Base-by-base conservation (phyloP, 331 rosid species). In the Stylosanthes scabra region DNA sequence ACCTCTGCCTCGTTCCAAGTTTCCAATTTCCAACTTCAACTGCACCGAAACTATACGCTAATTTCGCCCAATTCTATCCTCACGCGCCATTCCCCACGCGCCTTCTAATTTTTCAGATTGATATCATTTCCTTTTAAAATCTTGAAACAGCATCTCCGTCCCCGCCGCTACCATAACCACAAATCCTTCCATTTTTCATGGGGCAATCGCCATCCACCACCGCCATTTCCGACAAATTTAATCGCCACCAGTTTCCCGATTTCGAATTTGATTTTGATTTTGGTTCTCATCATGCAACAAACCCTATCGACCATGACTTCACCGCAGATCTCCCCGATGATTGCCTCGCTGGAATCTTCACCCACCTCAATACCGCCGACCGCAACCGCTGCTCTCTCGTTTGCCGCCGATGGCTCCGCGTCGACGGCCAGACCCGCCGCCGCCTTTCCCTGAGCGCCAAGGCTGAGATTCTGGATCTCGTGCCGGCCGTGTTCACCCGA, bases 271-370 rank as follows among this genome's bases (percentile, higher is more conserved):
- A 8, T 81, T 11, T 46, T 13, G n/a, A 46, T 46, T 46, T 46
- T 34, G 39, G 6, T 13, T 9, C 25, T 20, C 25, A 20, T 20
- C 25, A 20, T 20, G 25, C 13, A 3, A 1, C n/a, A 46, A 46
- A 46, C 51, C 4, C n/a, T 9, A 11, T 10, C 42, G 27, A 55
- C 13, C 5, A 37, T 11, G 56, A 57, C 34, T 54, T 49, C 10
- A 56, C 60, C 11, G 86, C 77, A 2, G 14, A 66, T 80, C 86
- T 92, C 61, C 88, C 96, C n/a, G 97, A 92, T 49, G 97, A 92
- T 68, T 86, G 88, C 41, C 15, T 92, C 75, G 96, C 84, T 0
- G 59, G 68, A 8, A 66, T 92, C 34, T 92, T 90, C 10, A 82
- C 81, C 14, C 83, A 77, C 7, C 94, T 92, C 14, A 68, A 82